Evolutionary conservation across 2,329 filamentous ascomycete species (phyloP).

Genomic region (Pseudogymnoascus sp.): DNA sequence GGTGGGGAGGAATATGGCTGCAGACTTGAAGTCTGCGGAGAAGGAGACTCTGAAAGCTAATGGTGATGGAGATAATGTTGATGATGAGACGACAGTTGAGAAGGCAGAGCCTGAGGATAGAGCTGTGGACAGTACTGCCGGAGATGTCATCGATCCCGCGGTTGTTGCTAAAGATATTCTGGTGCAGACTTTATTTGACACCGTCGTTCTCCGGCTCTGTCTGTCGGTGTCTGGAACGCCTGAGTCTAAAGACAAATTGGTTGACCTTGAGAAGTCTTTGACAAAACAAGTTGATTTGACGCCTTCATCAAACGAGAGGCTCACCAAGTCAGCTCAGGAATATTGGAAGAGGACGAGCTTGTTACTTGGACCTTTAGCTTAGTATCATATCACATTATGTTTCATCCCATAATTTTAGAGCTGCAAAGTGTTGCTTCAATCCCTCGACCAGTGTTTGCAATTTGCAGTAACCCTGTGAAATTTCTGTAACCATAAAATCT

Average conservation of each 20-base stretch:
- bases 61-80: constrained; percentile 11
- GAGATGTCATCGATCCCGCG: background rate
- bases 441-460: no score
- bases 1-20: constrained; percentile 39
- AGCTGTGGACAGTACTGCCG: background rate
- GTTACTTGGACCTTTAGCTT: constrained; percentile 68
- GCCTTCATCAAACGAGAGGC: constrained; percentile 40
- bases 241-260: constrained; percentile 37
- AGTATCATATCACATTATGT: background rate
- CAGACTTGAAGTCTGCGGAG: constrained; percentile 17
- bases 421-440: background rate
- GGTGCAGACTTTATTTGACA: constrained; percentile 56
- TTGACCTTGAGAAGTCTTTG: constrained; percentile 36
- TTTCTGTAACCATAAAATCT: no score
- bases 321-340: constrained; percentile 59
- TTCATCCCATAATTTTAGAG: background rate
- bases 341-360: constrained; percentile 80
- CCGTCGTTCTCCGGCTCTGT: constrained; percentile 43
- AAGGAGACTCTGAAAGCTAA: constrained; percentile 16
- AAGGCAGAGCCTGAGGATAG: background rate
- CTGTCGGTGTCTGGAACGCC: constrained; percentile 30
- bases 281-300: constrained; percentile 42
- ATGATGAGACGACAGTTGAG: background rate
- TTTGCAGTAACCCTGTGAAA: no score
- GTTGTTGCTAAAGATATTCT: constrained; percentile 37